Base-by-base conservation (phyloP, 345 rosid species). In the Hevea brasiliensis region DNA sequence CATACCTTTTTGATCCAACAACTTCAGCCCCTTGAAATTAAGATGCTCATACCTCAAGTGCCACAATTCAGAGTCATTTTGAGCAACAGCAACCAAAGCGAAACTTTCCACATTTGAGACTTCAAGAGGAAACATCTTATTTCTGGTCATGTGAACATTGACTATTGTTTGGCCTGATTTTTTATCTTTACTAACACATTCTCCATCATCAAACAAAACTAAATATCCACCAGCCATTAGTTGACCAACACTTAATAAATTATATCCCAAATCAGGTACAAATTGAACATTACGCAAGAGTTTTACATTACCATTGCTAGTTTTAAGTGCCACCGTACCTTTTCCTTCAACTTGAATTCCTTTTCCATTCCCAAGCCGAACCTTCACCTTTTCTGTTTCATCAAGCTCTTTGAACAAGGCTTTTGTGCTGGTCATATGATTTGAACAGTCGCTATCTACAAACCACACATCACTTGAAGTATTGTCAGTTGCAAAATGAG, bases 51-150 rank as follows among this genome's bases (percentile, higher is more conserved):
- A 69, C 15, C 35, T 18, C 13, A 56, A 37, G 29, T 69, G 53
- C 63, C 73, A 69, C 35, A 69, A 35, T 69, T 35, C 41, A 32
- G 21, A 26, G 7, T 69, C 53, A 21, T 37, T 55, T 3, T 37
- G 17, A 1, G 1, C 12, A 54, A 8, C 27, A 54, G 13, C 53
- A n/a, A 60, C 18, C 0, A 32, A 60, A 7, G 40, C 6, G n/a
- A 60, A 60, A 60, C 6, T 60, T 60, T 60, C 8, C 20, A 69
- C 72, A 40, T 29, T 54, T 54, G 72, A 54, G 40, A 69, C 72
- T n/a, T 69, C 21, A 20, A 69, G 21, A 15, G 62, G 63, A 54
- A 69, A 69, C 72, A 69, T 54, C 29, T 69, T 54, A 14, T 55
- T 69, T 6, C 10, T 69, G 37, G 37, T 32, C 37, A 32, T 32